Base-by-base conservation (phyloP, 192 early-diverging fungal genomes). In the Coemansia sp. region DNA sequence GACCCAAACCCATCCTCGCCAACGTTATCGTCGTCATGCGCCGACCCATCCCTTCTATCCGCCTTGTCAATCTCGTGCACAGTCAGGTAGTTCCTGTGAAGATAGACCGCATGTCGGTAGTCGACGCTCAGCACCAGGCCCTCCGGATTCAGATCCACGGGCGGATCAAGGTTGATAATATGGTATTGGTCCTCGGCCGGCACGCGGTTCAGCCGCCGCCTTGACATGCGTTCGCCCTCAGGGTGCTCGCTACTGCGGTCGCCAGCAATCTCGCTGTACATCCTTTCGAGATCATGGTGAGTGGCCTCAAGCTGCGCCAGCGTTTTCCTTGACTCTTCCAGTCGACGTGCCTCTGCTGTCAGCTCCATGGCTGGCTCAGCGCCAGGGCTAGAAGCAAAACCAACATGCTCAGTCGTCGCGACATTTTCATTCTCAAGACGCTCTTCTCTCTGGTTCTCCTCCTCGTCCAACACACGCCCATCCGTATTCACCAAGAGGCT, bases 131-230 rank as follows among this genome's bases (percentile, higher is more conserved):
- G 33, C 1, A 79, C 60, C 35, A 69, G n/a, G 36, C 70, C 76
- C 15, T 59, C 60, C 0, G 66, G 63, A 6, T 34, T 38, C 10
- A 61, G 17, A 22, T 69, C 70, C 18, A 67, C 65, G 1, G 69
- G 67, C 60, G 70, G 34, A 22, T 79, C 70, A 6, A 79, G 72
- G 67, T 69, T 79, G 27, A 79, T 64, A 7, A 79, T 53, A 10
- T 79, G 76, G 70, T 79, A 79, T 10, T 70, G 62, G 17, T 69
- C 35, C 32, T 79, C 70, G 9, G 65, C 61, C 43, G 76, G 53
- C 21, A 65, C 58, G 8, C 38, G 43, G 63, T 73, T 72, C 41
- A 32, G 35, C 40, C 56, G 42, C 21, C 62, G 62, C 19, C 68
- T n/a, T 18, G 56, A 48, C 34, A 60, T 39, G 42, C 74, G 68